Evolutionary conservation across 2,329 filamentous ascomycete genomes (phyloP), one percentile per base, ranked within the genome.

Genomic region (Fusarium keratoplasticum): DNA sequence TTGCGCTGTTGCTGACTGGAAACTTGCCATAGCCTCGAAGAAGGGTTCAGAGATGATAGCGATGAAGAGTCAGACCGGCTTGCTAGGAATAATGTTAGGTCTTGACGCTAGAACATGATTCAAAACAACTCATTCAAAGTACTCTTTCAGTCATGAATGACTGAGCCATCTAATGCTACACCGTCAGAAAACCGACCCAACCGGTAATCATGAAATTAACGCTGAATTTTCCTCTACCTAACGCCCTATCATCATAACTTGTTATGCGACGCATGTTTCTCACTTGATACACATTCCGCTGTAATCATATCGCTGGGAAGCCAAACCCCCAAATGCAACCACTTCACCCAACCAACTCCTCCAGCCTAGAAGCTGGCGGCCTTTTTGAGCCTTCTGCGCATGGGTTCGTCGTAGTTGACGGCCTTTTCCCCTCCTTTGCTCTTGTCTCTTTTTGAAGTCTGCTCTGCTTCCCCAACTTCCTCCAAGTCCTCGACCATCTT

Each of bases 1-100:
- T 3, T 38, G 4, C 9, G 20, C 40, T 20, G 27, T 68, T 61
- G 54, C 73, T 78, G 38, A 78, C 79, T 35, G 29, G 29, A 25
- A 20, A n/a, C 47, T 25, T 38, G 13, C 36, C 18, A n/a, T 25
- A 87, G 86, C 76, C 82, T 96, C 61, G 94, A 96, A 73, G 84
- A 86, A 70, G 85, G 85, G 0, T 87, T 87, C 59, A 82, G 83
- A 71, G 85, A 87, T 68, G 84, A 86, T 64, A 86, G 85, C 70
- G 84, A 86, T 55, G 83, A 85, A 6, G 83, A 86, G n/a, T 75
- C 76, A 64, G 78, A 79, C 57, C 72, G 73, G 16, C 47, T 74
- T 42, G 71, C 70, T 54, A 76, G 61, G 59, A 70, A 70, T 31
- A 78, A 75, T 63, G 62, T 77, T 40, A 78, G 76, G 64, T 66